These are phyloP conservation scores for Pseudoneurospora amorphoporcata DNA, from an alignment of 495 filamentous ascomycete species.

Conservation along the genomic window DNA sequence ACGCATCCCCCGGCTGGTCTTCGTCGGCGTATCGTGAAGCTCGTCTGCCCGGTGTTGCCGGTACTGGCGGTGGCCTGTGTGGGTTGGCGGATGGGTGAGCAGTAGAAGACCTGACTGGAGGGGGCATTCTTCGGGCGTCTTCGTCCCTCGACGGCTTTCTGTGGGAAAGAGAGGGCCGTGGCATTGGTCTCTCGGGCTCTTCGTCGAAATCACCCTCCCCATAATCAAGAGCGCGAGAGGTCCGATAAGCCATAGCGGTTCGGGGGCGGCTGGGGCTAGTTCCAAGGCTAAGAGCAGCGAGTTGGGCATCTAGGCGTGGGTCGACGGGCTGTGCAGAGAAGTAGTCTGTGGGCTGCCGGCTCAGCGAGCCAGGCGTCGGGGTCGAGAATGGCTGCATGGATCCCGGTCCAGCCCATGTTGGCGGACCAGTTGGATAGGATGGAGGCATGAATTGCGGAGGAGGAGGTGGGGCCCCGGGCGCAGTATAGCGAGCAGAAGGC, in stretches of 20 bases:
- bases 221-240: constrained; percentile 13
- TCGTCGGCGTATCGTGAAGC: constrained; percentile 27
- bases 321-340: constrained; percentile 22
- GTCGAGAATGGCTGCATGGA: constrained; percentile 4
- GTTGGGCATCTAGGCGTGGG: constrained; percentile 21
- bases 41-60: constrained; percentile 21
- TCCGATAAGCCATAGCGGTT: constrained; percentile 34
- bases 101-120: constrained; percentile 28
- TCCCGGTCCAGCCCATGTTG: constrained; percentile 4
- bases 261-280: constrained; percentile 26
- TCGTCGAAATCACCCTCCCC: constrained; percentile 18
- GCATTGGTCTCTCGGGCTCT: constrained; percentile 23
- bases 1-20: constrained; percentile 20
- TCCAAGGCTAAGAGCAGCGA: constrained; percentile 10
- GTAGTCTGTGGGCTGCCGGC: constrained; percentile 17
- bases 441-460: constrained; percentile 20
- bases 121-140: constrained; percentile 33
- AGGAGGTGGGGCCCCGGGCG: background rate
- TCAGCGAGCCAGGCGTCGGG: constrained; percentile 9
- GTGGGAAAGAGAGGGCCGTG: constrained; percentile 28
- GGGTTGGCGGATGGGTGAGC: constrained; percentile 25
- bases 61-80: constrained; percentile 26
- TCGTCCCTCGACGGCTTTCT: constrained; percentile 26
- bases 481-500: constrained; percentile 1
- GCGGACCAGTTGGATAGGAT: constrained; percentile 17